Conservation (phyloP, 2,329 filamentous ascomycete genomes). For the Penicillium sp. region DNA sequence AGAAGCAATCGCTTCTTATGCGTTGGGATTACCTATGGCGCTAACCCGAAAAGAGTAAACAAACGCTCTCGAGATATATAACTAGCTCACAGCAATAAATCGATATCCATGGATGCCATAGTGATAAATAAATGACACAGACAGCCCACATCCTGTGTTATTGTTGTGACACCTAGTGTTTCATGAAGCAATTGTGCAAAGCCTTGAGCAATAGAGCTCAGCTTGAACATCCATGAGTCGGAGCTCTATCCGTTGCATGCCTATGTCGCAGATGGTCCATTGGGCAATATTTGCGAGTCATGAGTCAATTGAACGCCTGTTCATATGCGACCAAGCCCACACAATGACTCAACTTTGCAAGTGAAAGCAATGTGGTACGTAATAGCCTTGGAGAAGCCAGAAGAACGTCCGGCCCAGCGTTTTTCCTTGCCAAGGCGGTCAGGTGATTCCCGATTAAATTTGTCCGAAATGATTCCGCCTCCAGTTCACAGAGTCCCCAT, state of each 20-base stretch:
- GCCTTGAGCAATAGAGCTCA: not conserved
- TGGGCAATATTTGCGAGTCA: not conserved
- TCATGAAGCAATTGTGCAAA: not conserved
- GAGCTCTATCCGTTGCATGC: too few relatives aligned
- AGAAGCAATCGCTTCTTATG: not conserved
- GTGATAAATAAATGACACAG: not conserved
- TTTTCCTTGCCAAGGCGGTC: constrained; percentile 6
- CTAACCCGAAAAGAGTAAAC: not conserved
- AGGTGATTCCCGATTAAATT: constrained; percentile 7
- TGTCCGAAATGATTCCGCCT: constrained; percentile 1
- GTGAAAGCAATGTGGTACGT: not conserved
- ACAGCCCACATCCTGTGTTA: not conserved
- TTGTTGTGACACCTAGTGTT: too few relatives aligned
- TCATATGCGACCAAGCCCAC: not conserved
- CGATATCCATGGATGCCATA: too few relatives aligned
- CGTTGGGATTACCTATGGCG: not conserved
- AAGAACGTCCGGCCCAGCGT: constrained; percentile 4
- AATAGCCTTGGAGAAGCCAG: not conserved
- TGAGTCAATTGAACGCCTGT: not conserved
- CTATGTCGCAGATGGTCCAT: not conserved
- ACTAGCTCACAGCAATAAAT: not conserved
- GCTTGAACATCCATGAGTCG: not conserved
- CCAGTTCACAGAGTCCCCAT: not conserved
- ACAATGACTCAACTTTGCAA: not conserved
- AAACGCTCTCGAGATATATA: not conserved